phyloP scores from a whole-genome alignment of 2,329 filamentous ascomycete species.

The Fusarium sp. region DNA sequence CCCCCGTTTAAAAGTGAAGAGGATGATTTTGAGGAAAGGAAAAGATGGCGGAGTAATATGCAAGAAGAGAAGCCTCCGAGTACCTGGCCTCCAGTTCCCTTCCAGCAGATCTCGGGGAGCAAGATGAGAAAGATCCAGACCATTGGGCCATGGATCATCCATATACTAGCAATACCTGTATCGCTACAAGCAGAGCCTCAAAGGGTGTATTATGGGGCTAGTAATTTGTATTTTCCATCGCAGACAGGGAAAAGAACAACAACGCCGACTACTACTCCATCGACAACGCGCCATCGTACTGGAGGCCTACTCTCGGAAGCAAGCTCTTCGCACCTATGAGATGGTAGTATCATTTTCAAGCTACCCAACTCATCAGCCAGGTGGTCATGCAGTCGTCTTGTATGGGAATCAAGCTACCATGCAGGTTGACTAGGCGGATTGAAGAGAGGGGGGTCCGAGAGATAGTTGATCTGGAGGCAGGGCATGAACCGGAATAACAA shows the following conservation, averaged over 20 bases:
- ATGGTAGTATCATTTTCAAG: not conserved
- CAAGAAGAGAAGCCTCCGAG: not conserved
- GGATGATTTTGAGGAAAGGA: not conserved
- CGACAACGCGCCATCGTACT: not conserved
- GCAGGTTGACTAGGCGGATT: not conserved
- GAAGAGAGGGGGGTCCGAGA: not conserved
- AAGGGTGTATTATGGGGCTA: not conserved
- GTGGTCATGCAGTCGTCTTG: not conserved
- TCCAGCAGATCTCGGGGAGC: not conserved
- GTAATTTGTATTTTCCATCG: not conserved
- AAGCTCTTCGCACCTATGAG: not conserved
- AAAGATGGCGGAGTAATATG: no score
- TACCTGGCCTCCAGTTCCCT: not conserved
- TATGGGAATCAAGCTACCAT: not conserved
- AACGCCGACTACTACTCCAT: not conserved
- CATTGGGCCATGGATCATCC: not conserved
- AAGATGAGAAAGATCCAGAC: not conserved
- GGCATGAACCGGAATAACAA: not conserved
- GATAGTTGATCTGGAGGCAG: not conserved
- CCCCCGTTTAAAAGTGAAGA: not conserved
- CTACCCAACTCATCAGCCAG: not conserved
- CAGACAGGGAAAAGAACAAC: not conserved
- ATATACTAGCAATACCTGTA: not conserved
- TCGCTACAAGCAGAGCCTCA: not conserved
- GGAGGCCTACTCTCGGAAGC: not conserved